Conservation (phyloP, 805 yeast genomes). For the Yamadazyma kitorensis region DNA sequence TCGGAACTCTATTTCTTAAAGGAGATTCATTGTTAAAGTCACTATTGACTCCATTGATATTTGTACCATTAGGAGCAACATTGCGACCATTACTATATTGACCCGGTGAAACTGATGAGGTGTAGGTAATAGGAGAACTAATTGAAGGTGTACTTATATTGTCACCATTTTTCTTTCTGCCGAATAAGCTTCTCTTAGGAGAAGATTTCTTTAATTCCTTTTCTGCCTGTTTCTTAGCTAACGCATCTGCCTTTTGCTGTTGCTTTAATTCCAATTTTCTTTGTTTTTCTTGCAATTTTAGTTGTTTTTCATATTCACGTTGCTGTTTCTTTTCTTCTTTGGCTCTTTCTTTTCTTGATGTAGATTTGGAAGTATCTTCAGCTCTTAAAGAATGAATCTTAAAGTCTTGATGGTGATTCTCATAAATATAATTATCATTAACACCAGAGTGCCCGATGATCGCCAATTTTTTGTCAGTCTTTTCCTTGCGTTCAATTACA, state of each 20-base stretch:
- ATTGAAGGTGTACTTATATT: slow-evolving; percentile 4
- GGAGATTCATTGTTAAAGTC: too few species aligned
- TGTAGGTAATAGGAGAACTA: slow-evolving; percentile 6
- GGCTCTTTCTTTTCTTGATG: slow-evolving; percentile 21
- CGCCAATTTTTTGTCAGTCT: slow-evolving; percentile 13
- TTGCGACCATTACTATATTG: too few species aligned
- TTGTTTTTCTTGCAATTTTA: slow-evolving; percentile 15
- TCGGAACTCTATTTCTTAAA: too few species aligned
- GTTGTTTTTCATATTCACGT: slow-evolving; percentile 15
- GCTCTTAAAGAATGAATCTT: slow-evolving; percentile 30
- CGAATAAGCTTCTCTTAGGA: slow-evolving; percentile 10
- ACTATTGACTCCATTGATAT: too few species aligned
- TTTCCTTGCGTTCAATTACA: slow-evolving; percentile 10
- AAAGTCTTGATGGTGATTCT: slow-evolving; percentile 32
- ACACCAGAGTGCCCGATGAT: slow-evolving; percentile 12
- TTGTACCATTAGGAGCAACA: too few species aligned
- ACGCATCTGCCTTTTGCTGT: slow-evolving; percentile 9
- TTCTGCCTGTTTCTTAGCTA: slow-evolving; percentile 14
- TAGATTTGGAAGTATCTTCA: slow-evolving; percentile 10
- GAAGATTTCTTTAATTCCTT: slow-evolving; percentile 8
- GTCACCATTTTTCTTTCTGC: slow-evolving; percentile 9
- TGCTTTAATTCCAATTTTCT: slow-evolving; percentile 10
- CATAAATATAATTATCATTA: slow-evolving; percentile 19
- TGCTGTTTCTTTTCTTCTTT: slow-evolving; percentile 21
- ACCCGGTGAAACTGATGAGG: too few species aligned